phyloP scores from a whole-genome alignment of 306 rosid species.

The Geum urbanum region DNA sequence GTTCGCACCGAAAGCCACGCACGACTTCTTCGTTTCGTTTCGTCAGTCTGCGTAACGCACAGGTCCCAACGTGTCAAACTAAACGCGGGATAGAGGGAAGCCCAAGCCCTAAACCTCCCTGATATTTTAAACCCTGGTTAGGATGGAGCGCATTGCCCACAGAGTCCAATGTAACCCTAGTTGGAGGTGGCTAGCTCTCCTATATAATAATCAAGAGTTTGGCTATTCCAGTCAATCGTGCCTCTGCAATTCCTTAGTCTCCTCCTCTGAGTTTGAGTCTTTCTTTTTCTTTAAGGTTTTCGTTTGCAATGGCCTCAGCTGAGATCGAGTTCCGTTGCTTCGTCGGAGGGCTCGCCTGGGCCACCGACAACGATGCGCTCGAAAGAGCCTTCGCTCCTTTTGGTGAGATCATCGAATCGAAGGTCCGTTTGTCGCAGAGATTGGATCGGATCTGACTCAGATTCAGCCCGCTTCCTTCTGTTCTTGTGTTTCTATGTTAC shows the following conservation, averaged over 20 bases:
- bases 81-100: background rate
- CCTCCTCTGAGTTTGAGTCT: background rate
- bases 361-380: slow-evolving; percentile 64
- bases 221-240: background rate
- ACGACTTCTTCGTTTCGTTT: background rate
- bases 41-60: background rate
- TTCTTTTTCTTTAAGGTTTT: too few species aligned
- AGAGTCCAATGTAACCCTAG: slow-evolving; percentile 37
- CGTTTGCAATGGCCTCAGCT: slow-evolving; percentile 48
- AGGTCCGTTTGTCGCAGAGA: slow-evolving; percentile 91
- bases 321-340: slow-evolving; percentile 79
- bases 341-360: slow-evolving; percentile 98
- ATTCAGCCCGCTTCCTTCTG: slow-evolving; percentile 3
- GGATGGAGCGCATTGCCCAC: too few species aligned
- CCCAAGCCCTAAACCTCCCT: background rate
- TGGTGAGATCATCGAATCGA: slow-evolving; percentile 76
- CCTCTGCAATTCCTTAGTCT: slow-evolving; percentile 2
- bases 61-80: background rate
- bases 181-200: slow-evolving; percentile 13
- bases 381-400: slow-evolving; percentile 53
- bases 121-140: background rate
- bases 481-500: slow-evolving; percentile 61
- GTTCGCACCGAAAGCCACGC: background rate
- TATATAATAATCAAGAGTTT: slow-evolving; percentile 34
- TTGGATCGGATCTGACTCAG: slow-evolving; percentile 49